Percentiles rank a stretch among this genome's conserved stretches.
Conservation (phyloP, 2,329 filamentous ascomycete species). For the Hypoxylon sp. region DNA sequence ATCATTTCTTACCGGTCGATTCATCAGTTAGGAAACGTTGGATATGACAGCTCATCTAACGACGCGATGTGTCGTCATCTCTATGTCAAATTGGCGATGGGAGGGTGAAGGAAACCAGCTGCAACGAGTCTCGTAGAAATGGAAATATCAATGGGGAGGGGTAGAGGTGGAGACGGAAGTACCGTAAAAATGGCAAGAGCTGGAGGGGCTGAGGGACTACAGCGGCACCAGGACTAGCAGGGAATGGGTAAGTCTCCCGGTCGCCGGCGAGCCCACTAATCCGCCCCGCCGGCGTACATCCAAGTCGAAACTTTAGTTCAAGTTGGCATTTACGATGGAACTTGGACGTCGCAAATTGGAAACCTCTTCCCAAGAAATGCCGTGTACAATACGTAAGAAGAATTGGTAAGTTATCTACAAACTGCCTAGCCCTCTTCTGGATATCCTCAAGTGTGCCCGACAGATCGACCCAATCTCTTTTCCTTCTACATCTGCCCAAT, state of each 20-base stretch:
- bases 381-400: neutral
- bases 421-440: conserved; percentile 1
- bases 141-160: conserved; percentile 5
- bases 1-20: conserved; percentile 1
- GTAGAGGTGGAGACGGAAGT: neutral
- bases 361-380: neutral
- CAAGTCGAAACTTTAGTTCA: conserved; percentile 9
- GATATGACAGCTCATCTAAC: conserved; percentile 4
- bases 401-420: conserved; percentile 8
- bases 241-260: conserved; percentile 31
- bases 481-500: conserved; percentile 5
- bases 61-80: conserved; percentile 15
- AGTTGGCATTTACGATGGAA: conserved; percentile 23
- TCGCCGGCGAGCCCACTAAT: conserved; percentile 33
- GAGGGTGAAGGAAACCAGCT: conserved; percentile 5
- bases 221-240: conserved; percentile 18
- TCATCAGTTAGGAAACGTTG: neutral
- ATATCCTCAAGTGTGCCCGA: conserved; percentile 14
- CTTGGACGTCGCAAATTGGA: conserved; percentile 17
- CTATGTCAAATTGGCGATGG: neutral
- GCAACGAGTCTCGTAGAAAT: conserved; percentile 7
- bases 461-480: conserved; percentile 20
- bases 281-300: conserved; percentile 32
- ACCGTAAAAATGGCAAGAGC: conserved; percentile 5
- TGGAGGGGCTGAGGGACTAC: conserved; percentile 19